Evolutionary conservation across 2,329 filamentous ascomycete genomes (phyloP).

Genomic region (Penicillium freii): DNA sequence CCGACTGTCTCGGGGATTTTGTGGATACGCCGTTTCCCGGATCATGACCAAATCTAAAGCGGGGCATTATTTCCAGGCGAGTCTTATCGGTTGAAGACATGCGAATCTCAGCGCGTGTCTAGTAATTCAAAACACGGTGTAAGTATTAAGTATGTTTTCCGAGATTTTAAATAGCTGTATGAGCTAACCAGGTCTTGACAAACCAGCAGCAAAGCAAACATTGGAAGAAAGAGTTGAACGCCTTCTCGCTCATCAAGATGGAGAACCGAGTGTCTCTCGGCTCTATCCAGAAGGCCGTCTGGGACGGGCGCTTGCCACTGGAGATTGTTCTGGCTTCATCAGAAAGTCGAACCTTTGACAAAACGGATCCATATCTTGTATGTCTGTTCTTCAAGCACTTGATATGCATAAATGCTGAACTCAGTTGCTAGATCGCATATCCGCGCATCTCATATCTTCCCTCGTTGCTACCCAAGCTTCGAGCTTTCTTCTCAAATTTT

Average conservation of each 20-base stretch:
- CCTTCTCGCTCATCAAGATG: conserved; percentile 19
- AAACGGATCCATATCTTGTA: conserved; percentile 61
- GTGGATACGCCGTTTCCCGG: neutral
- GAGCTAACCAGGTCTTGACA: neutral
- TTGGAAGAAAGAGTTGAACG: neutral
- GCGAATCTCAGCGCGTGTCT: neutral
- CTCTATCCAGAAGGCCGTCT: conserved; percentile 50
- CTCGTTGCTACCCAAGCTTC: conserved; percentile 61
- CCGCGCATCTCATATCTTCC: conserved; percentile 68
- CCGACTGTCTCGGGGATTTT: neutral
- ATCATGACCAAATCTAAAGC: conserved; percentile 6
- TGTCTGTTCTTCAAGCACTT: conserved; percentile 10
- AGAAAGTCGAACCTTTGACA: conserved; percentile 61
- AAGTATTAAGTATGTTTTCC: neutral
- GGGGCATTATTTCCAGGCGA: conserved; percentile 6
- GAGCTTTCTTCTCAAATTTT: conserved; percentile 59
- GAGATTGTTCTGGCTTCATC: conserved; percentile 58
- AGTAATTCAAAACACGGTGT: neutral
- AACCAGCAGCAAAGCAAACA: neutral
- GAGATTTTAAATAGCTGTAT: neutral
- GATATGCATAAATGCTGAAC: neutral
- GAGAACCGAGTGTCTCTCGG: conserved; percentile 28
- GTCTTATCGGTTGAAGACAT: conserved; percentile 1
- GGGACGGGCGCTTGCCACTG: conserved; percentile 59
- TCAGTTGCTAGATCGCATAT: conserved; percentile 52